Conservation (phyloP, 192 early-diverging fungal species). For the Globomyces pollinis-pini region DNA sequence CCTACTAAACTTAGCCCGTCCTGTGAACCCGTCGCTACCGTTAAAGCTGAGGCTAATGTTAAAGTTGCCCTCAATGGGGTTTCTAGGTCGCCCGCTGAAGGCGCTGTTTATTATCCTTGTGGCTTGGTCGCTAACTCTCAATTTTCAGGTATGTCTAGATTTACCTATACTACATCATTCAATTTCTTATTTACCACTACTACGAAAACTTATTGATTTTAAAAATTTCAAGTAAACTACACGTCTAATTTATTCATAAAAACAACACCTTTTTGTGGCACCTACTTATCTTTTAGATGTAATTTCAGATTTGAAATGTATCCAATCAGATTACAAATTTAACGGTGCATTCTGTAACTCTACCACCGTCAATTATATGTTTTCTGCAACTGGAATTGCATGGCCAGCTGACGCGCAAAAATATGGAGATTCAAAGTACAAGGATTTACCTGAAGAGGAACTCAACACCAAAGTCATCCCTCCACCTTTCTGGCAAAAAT, state of each 20-base stretch:
- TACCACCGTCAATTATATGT: constrained; percentile 20
- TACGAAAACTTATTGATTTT: too few relatives aligned
- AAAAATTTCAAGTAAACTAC: too few relatives aligned
- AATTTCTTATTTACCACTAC: too few relatives aligned
- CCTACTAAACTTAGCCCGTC: constrained; percentile 55
- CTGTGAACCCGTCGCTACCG: constrained; percentile 10
- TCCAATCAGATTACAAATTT: background rate
- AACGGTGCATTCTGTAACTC: too few relatives aligned
- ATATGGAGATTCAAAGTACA: constrained; percentile 43
- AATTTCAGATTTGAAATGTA: constrained; percentile 40
- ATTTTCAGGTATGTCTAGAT: constrained; percentile 90
- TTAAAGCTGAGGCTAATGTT: background rate
- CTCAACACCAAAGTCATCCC: constrained; percentile 53
- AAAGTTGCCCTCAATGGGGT: constrained; percentile 8
- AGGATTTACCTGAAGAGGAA: background rate
- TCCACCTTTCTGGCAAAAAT: constrained; percentile 77
- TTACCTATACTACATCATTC: too few relatives aligned
- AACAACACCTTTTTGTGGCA: too few relatives aligned
- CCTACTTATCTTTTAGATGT: constrained; percentile 21
- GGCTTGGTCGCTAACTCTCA: constrained; percentile 97
- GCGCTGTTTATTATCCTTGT: constrained; percentile 80
- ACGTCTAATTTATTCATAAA: too few relatives aligned
- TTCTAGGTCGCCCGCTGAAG: background rate
- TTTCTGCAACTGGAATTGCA: constrained; percentile 68
- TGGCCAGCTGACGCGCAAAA: constrained; percentile 79